A percentile compares a stretch with the other conserved stretches of the same genome.
These are phyloP conservation scores for Westerdykella aurantiaca DNA, from an alignment of 2,329 filamentous ascomycete genomes.

Conservation along the genomic window DNA sequence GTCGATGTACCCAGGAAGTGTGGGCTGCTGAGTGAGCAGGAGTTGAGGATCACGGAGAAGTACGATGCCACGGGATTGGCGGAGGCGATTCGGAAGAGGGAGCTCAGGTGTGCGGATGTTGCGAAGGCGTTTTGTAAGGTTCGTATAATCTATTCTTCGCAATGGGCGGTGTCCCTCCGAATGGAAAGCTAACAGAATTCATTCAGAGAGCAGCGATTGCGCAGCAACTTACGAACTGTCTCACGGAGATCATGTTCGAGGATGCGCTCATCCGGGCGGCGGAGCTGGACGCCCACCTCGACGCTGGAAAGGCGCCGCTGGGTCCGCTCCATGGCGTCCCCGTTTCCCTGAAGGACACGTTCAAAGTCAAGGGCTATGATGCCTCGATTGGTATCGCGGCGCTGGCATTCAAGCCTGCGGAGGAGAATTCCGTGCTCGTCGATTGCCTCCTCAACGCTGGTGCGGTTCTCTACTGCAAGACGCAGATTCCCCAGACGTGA, in stretches of 20 bases:
- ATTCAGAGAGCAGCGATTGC: conserved; percentile 43
- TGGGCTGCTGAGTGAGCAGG: conserved; percentile 46
- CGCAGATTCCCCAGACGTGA: conserved; percentile 49
- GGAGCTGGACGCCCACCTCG: conserved; percentile 39
- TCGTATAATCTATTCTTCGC: not conserved
- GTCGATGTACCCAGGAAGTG: conserved; percentile 49
- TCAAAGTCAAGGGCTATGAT: conserved; percentile 45
- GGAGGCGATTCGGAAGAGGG: conserved; percentile 29
- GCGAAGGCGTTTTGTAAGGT: conserved; percentile 43
- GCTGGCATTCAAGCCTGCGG: conserved; percentile 40
- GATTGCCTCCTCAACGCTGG: conserved; percentile 42
- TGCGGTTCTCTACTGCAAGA: conserved; percentile 50
- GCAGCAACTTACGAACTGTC: conserved; percentile 42
- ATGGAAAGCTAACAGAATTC: not conserved
- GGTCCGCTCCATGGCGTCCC: conserved; percentile 46
- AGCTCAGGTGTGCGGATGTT: conserved; percentile 36
- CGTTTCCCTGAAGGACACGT: conserved; percentile 46
- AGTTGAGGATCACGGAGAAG: conserved; percentile 52
- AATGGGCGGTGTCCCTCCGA: not conserved
- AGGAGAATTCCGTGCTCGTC: conserved; percentile 38
- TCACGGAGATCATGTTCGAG: conserved; percentile 38
- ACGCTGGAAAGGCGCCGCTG: conserved; percentile 34
- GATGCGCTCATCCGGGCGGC: conserved; percentile 31
- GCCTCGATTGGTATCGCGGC: conserved; percentile 39
- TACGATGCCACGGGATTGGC: conserved; percentile 44